Base-by-base conservation (phyloP, 2,329 filamentous ascomycete species). In the Fusarium scirpi region DNA sequence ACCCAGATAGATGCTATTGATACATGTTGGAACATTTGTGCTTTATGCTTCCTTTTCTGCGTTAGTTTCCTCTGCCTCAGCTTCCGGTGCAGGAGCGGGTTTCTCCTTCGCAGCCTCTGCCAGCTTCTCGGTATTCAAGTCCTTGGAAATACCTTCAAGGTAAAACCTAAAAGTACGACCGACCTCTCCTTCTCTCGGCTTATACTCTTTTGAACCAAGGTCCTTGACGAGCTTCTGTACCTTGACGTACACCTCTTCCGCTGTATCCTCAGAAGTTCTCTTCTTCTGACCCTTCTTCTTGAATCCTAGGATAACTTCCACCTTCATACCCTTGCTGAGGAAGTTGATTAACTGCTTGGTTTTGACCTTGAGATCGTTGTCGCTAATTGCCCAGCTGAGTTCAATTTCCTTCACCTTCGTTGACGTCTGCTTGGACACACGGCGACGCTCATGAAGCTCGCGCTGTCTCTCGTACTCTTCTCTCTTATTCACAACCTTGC, bases 371-470 rank as follows among this genome's bases (percentile, higher is more conserved):
- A 97, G 79, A 82, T 98, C 94, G 77, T 95, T 87, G 15, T 80
- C 77, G 65, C 90, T 90, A 75, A 97, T 97, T 34, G 91, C 90
- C 94, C 94, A 98, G 79, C 94, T 95, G 74, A 98, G 74, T 81
- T 98, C 94, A n/a, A 98, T 80, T 77, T 91, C 91, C 82, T 98
- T 98, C 18, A 80, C 77, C 70, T 83, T 85, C 38, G 82, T 65
- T 70, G 79, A 78, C 67, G 81, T 76, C 73, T 74, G 72, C 62
- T 82, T 81, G 47, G 83, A 82, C 70, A 77, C 83, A 73, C 81
- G 79, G 67, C 82, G 82, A 69, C 80, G 82, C 65, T 84, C 80
- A 66, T 84, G 84, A 44, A 78, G 71, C 52, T 79, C 78, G 70
- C 83, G 79, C 64, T 81, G 79, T 56, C 78, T 79, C 80, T 71